Evolutionary conservation across 1,284 basidiomycete species (phyloP), one percentile per base, ranked within the genome.

Genomic region (Erythrobasidium hasegawianum): DNA sequence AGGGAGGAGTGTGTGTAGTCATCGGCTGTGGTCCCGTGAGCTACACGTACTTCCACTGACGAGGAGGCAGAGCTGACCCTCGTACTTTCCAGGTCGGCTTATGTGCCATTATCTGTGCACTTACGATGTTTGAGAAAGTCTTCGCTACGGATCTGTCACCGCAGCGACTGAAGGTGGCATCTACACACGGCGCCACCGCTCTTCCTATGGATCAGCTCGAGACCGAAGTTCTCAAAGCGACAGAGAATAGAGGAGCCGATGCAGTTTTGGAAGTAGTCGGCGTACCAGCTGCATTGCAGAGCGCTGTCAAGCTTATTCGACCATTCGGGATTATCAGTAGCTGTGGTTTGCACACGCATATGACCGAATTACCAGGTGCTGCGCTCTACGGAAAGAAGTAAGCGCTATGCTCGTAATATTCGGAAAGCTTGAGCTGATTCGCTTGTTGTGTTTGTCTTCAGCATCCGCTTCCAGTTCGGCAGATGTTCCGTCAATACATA

Each of bases 311-410:
- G 14, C 80, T 94, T 45, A 85, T 90, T 38, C 82, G 88, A 40
- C 84, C 88, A 1, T 72, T 69, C 52, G 74, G 71, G 43, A 73
- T 74, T 18, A 75, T 72, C 71, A 74, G 73, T 9, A 18, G 27
- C 24, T 14, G 41, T 18, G 22, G 43, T 22, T 9, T 16, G 18
- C 33, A 72, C 52, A 76, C 73, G 5, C 72, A 77, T 41, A 57
- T 71, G 9, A 69, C 79, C 40, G 71, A 73, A 0, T 61, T 81
- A n/a, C 70, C 75, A 5, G 81, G 80, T 5, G 74, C 75, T 9
- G 79, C 85, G 52, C 76, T 89, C 45, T 95, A 94, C 77, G 81
- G 85, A 78, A 91, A 92, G 78, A 93, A 92, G 33, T 33, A 11
- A 33, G 33, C 33, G n/a, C n/a, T n/a, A n/a, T n/a, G n/a, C n/a